phyloP scores from a whole-genome alignment of 2,329 filamentous ascomycete species.

The Fusarium dlaminii region DNA sequence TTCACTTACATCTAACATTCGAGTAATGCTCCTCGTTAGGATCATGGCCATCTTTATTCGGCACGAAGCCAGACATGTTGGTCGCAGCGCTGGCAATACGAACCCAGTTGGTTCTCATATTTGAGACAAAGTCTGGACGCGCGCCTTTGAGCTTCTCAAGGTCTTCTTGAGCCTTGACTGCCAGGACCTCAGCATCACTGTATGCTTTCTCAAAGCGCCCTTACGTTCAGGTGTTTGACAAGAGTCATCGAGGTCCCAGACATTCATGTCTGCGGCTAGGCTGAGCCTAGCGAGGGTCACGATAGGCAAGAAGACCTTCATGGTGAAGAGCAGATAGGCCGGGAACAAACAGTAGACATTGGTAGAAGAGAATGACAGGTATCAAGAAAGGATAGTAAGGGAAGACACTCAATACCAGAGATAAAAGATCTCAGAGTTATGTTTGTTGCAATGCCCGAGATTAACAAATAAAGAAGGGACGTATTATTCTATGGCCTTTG shows the following conservation, averaged over 20 bases:
- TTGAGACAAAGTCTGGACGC: not conserved
- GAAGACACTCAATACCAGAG: too few relatives aligned
- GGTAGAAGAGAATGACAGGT: not conserved
- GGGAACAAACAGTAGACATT: rapidly evolving
- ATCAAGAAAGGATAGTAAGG: not conserved
- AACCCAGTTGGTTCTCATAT: not conserved
- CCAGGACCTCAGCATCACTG: not conserved
- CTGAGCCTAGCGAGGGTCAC: not conserved
- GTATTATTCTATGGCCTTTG: rapidly evolving
- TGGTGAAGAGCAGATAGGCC: not conserved
- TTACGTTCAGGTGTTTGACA: not conserved
- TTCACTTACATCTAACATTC: not conserved
- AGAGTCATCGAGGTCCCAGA: conserved; percentile 2
- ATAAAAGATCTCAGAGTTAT: not conserved
- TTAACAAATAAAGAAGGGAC: not conserved
- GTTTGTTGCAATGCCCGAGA: not conserved
- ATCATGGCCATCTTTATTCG: not conserved
- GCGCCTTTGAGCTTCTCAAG: not conserved
- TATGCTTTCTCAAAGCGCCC: not conserved
- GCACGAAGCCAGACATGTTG: not conserved
- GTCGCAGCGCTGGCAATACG: not conserved
- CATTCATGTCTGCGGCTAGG: not conserved
- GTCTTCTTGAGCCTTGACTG: not conserved
- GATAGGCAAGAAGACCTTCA: not conserved
- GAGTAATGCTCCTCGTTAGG: not conserved